Evolutionary conservation across 352 stramenopile genomes (phyloP).

Genomic region (Nothophytophthora sp.): DNA sequence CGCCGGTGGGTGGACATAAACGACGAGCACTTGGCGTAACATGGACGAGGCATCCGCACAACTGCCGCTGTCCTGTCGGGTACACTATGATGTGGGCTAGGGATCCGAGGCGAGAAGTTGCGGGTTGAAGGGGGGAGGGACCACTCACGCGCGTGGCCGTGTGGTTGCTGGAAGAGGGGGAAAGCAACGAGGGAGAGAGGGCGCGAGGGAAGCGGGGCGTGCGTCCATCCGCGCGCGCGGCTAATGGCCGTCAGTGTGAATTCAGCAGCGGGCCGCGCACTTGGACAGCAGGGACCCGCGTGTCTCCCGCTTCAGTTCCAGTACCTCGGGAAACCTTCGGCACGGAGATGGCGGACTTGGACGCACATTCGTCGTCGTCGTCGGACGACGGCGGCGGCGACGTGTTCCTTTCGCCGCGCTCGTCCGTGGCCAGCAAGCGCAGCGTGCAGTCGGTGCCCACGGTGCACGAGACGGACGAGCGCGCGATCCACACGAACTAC

Average conservation of each 20-base stretch:
- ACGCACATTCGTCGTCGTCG: conserved; percentile 32
- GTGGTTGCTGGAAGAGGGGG: neutral
- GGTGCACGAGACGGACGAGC: conserved; percentile 11
- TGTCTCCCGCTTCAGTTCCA: too few relatives aligned
- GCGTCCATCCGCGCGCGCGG: too few relatives aligned
- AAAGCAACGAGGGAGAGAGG: too few relatives aligned
- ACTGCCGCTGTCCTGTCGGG: too few relatives aligned
- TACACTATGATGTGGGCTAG: too few relatives aligned
- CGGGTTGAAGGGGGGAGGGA: neutral
- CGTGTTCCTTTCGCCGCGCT: conserved; percentile 30
- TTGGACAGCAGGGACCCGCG: neutral
- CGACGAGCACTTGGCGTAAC: too few relatives aligned
- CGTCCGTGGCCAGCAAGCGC: conserved; percentile 27
- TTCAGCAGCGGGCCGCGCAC: conserved; percentile 18
- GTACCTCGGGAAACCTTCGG: too few relatives aligned
- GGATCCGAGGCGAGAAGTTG: too few relatives aligned
- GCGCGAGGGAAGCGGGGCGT: too few relatives aligned
- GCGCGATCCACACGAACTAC: neutral
- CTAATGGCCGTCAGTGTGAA: conserved; percentile 9
- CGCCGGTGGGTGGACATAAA: too few relatives aligned
- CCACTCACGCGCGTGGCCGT: neutral
- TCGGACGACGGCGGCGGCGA: conserved; percentile 30
- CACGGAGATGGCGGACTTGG: conserved; percentile 26
- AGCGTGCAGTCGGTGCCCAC: conserved; percentile 28
- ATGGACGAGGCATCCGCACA: too few relatives aligned